Conservation (phyloP, 2,329 filamentous ascomycete genomes). For the Dactylonectria macrodidyma region DNA sequence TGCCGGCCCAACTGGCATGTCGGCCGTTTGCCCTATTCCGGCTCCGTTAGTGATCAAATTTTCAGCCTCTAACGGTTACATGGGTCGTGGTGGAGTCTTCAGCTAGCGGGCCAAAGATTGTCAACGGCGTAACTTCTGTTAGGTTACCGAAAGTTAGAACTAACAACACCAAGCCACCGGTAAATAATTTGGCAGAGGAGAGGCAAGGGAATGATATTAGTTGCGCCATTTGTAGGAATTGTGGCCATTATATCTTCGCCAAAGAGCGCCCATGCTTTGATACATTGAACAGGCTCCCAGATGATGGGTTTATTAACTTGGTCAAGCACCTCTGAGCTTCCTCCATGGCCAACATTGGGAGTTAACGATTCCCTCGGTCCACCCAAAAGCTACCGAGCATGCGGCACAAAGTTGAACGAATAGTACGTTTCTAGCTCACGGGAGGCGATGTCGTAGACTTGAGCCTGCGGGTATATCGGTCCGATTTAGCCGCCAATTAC, state of each 20-base stretch:
- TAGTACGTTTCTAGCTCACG: neutral
- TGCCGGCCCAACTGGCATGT: neutral
- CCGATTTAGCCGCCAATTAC: neutral
- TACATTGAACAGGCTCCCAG: no score
- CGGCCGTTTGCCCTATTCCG: neutral
- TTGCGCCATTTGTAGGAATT: neutral
- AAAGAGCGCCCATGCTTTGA: no score
- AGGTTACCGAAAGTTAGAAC: neutral
- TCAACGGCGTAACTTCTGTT: neutral
- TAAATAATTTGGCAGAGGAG: neutral
- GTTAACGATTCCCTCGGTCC: neutral
- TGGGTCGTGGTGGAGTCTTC: neutral
- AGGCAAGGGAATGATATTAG: neutral
- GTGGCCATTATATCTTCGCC: no score
- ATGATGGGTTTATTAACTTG: no score
- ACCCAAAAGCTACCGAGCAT: neutral
- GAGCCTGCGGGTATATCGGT: neutral
- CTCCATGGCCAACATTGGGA: no score
- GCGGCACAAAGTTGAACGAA: neutral
- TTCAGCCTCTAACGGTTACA: neutral
- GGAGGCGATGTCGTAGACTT: neutral
- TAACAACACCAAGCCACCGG: neutral
- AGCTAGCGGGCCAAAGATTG: neutral
- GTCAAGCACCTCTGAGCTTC: no score
- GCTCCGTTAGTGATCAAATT: neutral